Conservation (phyloP, 2,329 filamentous ascomycete genomes). For the Colletotrichum sojae region DNA sequence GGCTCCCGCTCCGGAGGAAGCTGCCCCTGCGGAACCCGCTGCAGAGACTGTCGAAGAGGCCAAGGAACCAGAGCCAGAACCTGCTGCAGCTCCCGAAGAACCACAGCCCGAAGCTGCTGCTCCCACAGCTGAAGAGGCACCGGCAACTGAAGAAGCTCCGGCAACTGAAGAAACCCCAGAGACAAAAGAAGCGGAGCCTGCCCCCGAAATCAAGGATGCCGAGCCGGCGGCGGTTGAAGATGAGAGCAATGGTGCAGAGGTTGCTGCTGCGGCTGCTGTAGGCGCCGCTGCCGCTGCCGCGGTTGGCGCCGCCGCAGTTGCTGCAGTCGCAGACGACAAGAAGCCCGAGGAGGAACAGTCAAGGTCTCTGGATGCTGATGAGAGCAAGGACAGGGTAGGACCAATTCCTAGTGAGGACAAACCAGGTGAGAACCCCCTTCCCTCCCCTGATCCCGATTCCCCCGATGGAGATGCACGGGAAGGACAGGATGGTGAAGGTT, state of each 20-base stretch:
- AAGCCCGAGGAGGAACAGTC: constrained; percentile 24
- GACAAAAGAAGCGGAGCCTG: constrained; percentile 3
- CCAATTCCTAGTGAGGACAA: constrained; percentile 40
- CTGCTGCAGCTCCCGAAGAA: constrained; percentile 1
- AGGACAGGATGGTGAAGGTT: constrained; percentile 30
- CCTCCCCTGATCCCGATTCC: constrained; percentile 46
- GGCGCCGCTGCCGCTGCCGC: constrained; percentile 7
- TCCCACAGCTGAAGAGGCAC: too few relatives aligned
- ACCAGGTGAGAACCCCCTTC: constrained; percentile 50
- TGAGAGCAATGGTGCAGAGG: constrained; percentile 4
- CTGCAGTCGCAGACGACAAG: not conserved
- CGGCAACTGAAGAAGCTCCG: too few relatives aligned
- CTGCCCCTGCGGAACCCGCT: not conserved
- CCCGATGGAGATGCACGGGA: constrained; percentile 43
- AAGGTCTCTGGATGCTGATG: constrained; percentile 38
- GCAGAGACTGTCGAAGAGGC: constrained; percentile 8
- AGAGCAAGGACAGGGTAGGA: constrained; percentile 41
- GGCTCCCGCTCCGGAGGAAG: not conserved
- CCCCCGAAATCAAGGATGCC: constrained; percentile 18
- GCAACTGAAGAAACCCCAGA: not conserved
- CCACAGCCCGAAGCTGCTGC: constrained; percentile 3
- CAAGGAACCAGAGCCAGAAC: constrained; percentile 1
- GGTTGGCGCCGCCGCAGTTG: constrained; percentile 1
- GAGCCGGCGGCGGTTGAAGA: constrained; percentile 10
- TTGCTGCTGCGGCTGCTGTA: constrained; percentile 10